Evolutionary conservation across 805 yeast genomes (phyloP).

Genomic region (Nakazawaea pomicola): DNA sequence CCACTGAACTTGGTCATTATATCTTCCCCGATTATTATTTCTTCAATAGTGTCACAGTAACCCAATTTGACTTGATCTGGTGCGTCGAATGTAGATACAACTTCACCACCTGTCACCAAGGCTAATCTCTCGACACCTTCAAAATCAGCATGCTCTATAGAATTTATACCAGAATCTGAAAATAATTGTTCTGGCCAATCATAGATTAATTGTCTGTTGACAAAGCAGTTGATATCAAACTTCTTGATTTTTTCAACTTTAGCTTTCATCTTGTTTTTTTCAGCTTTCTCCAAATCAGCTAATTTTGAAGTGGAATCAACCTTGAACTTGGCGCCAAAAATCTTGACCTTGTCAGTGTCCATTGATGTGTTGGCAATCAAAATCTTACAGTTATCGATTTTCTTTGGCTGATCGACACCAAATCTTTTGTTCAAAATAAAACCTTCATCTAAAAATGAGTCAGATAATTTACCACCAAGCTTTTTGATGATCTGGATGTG

Average conservation of each 20-base stretch:
- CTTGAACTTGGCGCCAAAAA: constrained; percentile 96
- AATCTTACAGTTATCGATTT: constrained; percentile 75
- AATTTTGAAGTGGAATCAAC: constrained; percentile 92
- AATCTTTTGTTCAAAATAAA: constrained; percentile 87
- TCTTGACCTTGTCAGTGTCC: constrained; percentile 97
- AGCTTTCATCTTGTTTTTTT: constrained; percentile 84
- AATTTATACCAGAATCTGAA: constrained; percentile 79
- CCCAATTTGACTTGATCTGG: constrained; percentile 87
- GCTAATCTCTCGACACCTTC: constrained; percentile 97
- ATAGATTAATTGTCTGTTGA: constrained; percentile 93
- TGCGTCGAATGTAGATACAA: constrained; percentile 90
- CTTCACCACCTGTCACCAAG: constrained; percentile 96
- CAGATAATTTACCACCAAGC: constrained; percentile 86
- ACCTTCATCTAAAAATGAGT: constrained; percentile 94
- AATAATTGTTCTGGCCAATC: constrained; percentile 97
- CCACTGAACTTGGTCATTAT: constrained; percentile 91
- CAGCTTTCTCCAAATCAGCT: constrained; percentile 92
- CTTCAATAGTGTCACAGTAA: constrained; percentile 85
- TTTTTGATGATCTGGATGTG: constrained; percentile 92
- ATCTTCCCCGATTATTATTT: constrained; percentile 89
- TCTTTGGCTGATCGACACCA: constrained; percentile 92
- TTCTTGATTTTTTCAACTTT: constrained; percentile 87
- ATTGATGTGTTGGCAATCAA: constrained; percentile 91
- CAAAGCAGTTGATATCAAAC: constrained; percentile 78
- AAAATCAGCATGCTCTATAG: constrained; percentile 97